Evolutionary conservation across 2,329 filamentous ascomycete species (phyloP).

Genomic region (Cercospora berteroae): DNA sequence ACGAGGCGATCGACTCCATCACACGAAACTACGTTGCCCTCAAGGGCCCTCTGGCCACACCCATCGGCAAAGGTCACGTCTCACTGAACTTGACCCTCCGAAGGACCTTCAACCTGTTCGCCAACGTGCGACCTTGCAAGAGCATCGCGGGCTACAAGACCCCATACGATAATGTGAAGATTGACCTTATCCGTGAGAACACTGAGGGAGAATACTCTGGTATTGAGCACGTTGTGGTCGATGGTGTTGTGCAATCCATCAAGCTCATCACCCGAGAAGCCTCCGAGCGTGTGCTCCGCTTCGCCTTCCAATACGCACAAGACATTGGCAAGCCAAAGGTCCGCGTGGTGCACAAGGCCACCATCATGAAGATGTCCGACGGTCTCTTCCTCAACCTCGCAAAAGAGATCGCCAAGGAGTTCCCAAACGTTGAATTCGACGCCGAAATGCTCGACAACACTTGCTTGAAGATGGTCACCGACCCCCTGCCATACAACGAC

Average conservation of each 20-base stretch:
- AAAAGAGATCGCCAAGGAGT: conserved; percentile 86
- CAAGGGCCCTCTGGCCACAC: conserved; percentile 97
- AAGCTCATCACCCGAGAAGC: conserved; percentile 98
- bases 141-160: conserved; percentile 98
- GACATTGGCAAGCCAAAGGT: conserved; percentile 94
- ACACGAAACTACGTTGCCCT: conserved; percentile 94
- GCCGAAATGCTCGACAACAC: conserved; percentile 98
- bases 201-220: conserved; percentile 99
- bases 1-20: conserved; percentile 89
- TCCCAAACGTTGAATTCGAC: conserved; percentile 93
- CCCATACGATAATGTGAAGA: conserved; percentile 94
- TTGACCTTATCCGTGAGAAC: conserved; percentile 97
- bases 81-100: conserved; percentile 98
- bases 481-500: conserved; percentile 96
- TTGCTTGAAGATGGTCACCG: conserved; percentile 97
- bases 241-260: conserved; percentile 98
- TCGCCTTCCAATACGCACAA: conserved; percentile 96
- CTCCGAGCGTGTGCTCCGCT: conserved; percentile 91
- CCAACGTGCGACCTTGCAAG: conserved; percentile 96
- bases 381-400: conserved; percentile 93
- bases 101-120: conserved; percentile 99
- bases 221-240: conserved; percentile 96
- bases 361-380: conserved; percentile 99
- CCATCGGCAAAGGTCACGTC: conserved; percentile 97
- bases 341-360: conserved; percentile 97